Evolutionary conservation across 768 basidiomycete genomes (phyloP), one percentile per base, ranked within the genome.

Genomic region (Piloderma croceum): DNA sequence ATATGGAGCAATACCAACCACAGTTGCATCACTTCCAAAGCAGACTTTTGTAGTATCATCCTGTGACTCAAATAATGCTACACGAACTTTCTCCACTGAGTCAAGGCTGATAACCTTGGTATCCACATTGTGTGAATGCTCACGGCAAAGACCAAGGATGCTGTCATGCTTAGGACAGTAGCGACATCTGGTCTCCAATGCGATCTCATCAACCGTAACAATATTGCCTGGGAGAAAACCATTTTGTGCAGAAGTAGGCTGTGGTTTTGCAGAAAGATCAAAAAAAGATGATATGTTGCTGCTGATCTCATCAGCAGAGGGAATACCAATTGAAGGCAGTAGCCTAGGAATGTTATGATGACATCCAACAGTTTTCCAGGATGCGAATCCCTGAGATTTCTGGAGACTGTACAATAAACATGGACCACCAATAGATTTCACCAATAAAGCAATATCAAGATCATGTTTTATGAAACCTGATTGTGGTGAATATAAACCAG

Each of bases 1-100:
- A 20, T 53, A 40, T 10, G 57, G 52, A 2, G 51, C 58, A 34
- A 62, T 41, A 2, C 44, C 56, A 22, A 58, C 27, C 1, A 63
- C 59, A 3, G 57, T 61, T 2, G 44, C 61, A 39, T 62, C 61
- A 19, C 50, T 56, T 19, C 55, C 60, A 42, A 36, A 37, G n/a
- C n/a, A n/a, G 22, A 46, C 51, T 7, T 21, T 31, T 18, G 41
- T 39, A 20, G 31, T 23, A 3, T 42, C 38, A 11, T 40, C n/a
- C 7, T 51, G 36, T 10, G 48, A 46, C 7, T 34, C 24, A 20
- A n/a, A n/a, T n/a, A n/a, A n/a, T n/a, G n/a, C n/a, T n/a, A n/a
- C n/a, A n/a, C 29, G 32, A 34, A 53, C 37, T 25, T 27, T 21
- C 7, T 52, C 34, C 13, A 57, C 24, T 31, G 19, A 29, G 21